These are phyloP conservation scores for Penicillium sp. DNA, from an alignment of 2,329 filamentous ascomycete species.

Conservation along the genomic window DNA sequence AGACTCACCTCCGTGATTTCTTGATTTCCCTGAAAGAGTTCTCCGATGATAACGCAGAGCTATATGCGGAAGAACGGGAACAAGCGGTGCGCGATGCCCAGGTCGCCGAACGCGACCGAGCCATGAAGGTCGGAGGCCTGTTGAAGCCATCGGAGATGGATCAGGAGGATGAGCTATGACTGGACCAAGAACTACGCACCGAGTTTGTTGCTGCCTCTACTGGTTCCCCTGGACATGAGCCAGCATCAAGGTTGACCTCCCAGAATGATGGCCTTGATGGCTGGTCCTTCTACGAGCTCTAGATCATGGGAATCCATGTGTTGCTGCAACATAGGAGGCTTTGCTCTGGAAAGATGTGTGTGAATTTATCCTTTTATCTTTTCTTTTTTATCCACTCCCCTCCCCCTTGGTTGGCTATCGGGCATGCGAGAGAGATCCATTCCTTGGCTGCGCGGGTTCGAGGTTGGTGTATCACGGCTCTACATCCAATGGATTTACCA, in stretches of 20 bases:
- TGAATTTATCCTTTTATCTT: constrained; percentile 18
- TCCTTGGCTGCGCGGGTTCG: constrained; percentile 2
- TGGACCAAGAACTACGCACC: constrained; percentile 63
- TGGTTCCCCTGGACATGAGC: constrained; percentile 21
- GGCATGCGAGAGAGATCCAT: constrained; percentile 5
- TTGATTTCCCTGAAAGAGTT: constrained; percentile 97
- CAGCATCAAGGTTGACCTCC: constrained; percentile 21
- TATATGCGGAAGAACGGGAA: constrained; percentile 93
- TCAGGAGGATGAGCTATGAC: constrained; percentile 79
- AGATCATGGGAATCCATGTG: constrained; percentile 8
- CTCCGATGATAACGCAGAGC: constrained; percentile 87
- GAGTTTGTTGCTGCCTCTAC: constrained; percentile 50
- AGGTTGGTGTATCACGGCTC: constrained; percentile 4
- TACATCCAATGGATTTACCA: background rate
- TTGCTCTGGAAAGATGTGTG: constrained; percentile 4
- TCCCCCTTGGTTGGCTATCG: background rate
- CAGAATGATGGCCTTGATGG: constrained; percentile 52
- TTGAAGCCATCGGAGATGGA: constrained; percentile 97
- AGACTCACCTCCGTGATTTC: constrained; percentile 93
- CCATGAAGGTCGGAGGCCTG: constrained; percentile 91
- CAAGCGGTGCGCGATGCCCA: constrained; percentile 82
- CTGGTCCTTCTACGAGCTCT: constrained; percentile 66
- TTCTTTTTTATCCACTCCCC: constrained; percentile 2
- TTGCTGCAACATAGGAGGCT: background rate
- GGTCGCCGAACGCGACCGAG: constrained; percentile 82